Base-by-base conservation (phyloP, 306 rosid genomes). In the Prunus campanulata region DNA sequence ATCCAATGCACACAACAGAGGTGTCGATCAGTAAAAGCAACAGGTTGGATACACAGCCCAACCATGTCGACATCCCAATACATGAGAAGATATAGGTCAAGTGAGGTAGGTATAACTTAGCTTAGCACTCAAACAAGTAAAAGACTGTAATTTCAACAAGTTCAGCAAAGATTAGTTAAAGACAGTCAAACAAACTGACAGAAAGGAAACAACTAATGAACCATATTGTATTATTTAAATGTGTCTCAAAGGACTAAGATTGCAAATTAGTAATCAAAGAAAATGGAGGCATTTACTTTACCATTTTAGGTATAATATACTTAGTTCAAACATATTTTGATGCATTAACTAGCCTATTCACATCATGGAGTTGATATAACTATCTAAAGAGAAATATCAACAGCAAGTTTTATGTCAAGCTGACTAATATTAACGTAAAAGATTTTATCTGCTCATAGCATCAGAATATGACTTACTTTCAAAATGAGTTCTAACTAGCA, bases 401-500 rank as follows among this genome's bases (percentile, higher is more conserved):
- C 22, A 24, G 46, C 16, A 62, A 60, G 16, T 20, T 47, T 39
- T 4, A n/a, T 44, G 30, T 46, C n/a, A 66, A 3, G 25, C 11
- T 18, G 18, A 46, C 20, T 13, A 3, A 48, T 16, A 20, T 14
- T 35, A 18, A 15, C 5, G 20, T 35, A 60, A 49, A 70, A 9
- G 11, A 47, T 29, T 8, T 57, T 18, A 8, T 48, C 30, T 20
- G 68, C 75, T 70, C 18, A 18, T 14, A 35, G n/a, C 12, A 27
- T 49, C n/a, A 70, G 48, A 52, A 35, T 35, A 35, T 66, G 27
- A 81, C 80, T 80, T 78, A 83, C 97, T 72, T 87, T 95, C 98
- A 81, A 90, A 95, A 56, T 3, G 88, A 68, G 81, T 81, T 89
- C 93, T 83, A 51, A 75, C 87, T 29, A 92, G 83, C 74, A 95